Evolutionary conservation across 306 rosid genomes (phyloP).

Genomic region (Cicer cuneatum): DNA sequence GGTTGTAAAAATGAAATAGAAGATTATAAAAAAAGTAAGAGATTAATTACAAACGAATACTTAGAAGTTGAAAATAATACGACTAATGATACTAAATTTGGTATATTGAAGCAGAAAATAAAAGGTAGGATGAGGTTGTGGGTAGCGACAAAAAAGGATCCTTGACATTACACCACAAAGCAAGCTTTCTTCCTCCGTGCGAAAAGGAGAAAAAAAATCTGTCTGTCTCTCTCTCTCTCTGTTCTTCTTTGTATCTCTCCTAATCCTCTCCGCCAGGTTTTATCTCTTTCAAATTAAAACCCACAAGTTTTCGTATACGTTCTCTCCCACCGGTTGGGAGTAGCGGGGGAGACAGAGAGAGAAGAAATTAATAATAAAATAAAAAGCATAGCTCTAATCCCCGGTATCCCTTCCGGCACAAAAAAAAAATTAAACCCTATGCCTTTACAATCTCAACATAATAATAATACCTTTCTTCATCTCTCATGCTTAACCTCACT

Average conservation of each 20-base stretch:
- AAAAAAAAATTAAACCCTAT: background rate
- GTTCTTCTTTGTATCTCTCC: conserved; percentile 1
- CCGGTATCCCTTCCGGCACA: conserved; percentile 37
- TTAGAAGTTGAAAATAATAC: too few relatives aligned
- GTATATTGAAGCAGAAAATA: background rate
- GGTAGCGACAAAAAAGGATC: conserved; percentile 51
- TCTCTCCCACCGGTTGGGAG: conserved; percentile 62
- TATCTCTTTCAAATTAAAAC: conserved; percentile 30
- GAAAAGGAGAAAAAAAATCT: background rate
- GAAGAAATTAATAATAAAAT: too few relatives aligned
- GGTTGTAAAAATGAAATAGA: too few relatives aligned
- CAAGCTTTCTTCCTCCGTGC: conserved; percentile 32
- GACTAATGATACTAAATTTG: background rate
- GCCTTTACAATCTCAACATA: background rate
- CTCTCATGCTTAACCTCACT: conserved; percentile 63
- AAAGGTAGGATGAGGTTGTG: conserved; percentile 1
- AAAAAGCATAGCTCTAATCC: background rate
- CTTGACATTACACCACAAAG: conserved; percentile 54
- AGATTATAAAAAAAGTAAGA: too few relatives aligned
- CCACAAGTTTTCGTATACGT: background rate
- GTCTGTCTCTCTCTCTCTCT: background rate
- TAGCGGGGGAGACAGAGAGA: conserved; percentile 48
- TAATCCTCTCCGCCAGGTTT: conserved; percentile 31
- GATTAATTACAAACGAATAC: too few relatives aligned
- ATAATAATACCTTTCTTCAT: background rate